Evolutionary conservation across 2,329 filamentous ascomycete genomes (phyloP).

Genomic region (Aureobasidium zeae): DNA sequence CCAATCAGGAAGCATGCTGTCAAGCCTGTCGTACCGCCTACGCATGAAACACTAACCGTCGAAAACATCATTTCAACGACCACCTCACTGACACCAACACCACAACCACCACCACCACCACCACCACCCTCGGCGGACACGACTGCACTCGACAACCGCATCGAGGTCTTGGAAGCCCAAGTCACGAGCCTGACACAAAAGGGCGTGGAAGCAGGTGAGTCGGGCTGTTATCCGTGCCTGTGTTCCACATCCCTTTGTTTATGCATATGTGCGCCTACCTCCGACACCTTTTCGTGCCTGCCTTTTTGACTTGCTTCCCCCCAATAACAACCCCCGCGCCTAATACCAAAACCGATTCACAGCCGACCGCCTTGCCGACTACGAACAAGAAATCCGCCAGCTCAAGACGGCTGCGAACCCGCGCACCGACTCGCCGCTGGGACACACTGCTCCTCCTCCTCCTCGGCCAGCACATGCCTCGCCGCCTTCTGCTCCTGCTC

Average conservation of each 20-base stretch:
- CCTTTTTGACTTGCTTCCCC: neutral
- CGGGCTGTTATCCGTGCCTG: slow-evolving; percentile 10
- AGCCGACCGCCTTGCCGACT: slow-evolving; percentile 53
- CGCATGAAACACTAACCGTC: too few species aligned
- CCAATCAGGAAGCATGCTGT: too few species aligned
- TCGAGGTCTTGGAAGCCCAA: slow-evolving; percentile 1
- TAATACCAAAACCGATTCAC: neutral
- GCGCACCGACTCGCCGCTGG: slow-evolving; percentile 21
- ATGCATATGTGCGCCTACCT: slow-evolving; percentile 11
- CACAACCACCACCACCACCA: neutral
- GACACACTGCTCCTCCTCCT: slow-evolving; percentile 15
- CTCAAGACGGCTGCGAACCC: slow-evolving; percentile 33
- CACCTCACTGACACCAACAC: too few species aligned
- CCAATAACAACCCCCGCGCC: neutral
- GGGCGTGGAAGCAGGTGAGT: slow-evolving; percentile 10
- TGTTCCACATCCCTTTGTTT: neutral
- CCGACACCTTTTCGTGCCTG: neutral
- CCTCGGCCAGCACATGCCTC: too few species aligned
- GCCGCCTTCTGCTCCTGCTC: too few species aligned
- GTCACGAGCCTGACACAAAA: slow-evolving; percentile 3
- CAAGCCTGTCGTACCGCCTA: too few species aligned
- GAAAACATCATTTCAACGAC: too few species aligned
- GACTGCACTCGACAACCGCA: neutral
- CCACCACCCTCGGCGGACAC: neutral
- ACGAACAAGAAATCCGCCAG: slow-evolving; percentile 64